Evolutionary conservation across 2,329 filamentous ascomycete species (phyloP).

Genomic region (Aotearoamyces nothofagi): DNA sequence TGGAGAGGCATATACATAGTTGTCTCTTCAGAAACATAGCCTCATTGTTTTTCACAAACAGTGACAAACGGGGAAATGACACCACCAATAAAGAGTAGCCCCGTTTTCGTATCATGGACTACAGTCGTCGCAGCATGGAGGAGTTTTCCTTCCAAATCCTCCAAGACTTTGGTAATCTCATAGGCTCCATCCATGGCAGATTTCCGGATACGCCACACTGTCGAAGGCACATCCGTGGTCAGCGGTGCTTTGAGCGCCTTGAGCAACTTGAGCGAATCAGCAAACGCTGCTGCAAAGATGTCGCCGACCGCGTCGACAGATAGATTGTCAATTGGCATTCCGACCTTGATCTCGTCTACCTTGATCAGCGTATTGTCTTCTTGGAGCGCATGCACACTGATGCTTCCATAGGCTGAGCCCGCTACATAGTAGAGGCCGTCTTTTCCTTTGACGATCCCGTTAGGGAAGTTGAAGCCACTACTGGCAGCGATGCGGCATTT

Average conservation of each 20-base stretch:
- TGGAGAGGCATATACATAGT: too few relatives aligned
- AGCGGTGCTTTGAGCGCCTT: constrained; percentile 9
- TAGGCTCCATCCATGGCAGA: constrained; percentile 2
- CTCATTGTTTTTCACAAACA: constrained; percentile 14
- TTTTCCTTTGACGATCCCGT: constrained; percentile 15
- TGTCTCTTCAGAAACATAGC: too few relatives aligned
- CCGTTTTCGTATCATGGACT: constrained; percentile 18
- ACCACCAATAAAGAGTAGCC: constrained; percentile 18
- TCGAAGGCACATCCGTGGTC: constrained; percentile 5
- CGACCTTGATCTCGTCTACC: constrained; percentile 13
- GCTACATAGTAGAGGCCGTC: constrained; percentile 18
- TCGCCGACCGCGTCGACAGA: constrained; percentile 18
- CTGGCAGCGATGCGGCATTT: constrained; percentile 10
- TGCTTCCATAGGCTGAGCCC: constrained; percentile 13
- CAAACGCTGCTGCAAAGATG: constrained; percentile 17
- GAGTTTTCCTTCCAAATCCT: constrained; percentile 19
- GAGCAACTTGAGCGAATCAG: constrained; percentile 12
- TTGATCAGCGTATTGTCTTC: constrained; percentile 3
- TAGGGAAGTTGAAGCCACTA: constrained; percentile 14
- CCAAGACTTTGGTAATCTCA: constrained; percentile 19
- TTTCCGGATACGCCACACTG: constrained; percentile 12
- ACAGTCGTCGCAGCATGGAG: constrained; percentile 14
- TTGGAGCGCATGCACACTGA: constrained; percentile 9
- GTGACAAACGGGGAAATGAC: constrained; percentile 10
- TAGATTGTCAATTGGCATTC: constrained; percentile 19